Evolutionary conservation across 768 basidiomycete genomes (phyloP), one percentile per base, ranked within the genome.

Genomic region (Pleurotus ostreatus): DNA sequence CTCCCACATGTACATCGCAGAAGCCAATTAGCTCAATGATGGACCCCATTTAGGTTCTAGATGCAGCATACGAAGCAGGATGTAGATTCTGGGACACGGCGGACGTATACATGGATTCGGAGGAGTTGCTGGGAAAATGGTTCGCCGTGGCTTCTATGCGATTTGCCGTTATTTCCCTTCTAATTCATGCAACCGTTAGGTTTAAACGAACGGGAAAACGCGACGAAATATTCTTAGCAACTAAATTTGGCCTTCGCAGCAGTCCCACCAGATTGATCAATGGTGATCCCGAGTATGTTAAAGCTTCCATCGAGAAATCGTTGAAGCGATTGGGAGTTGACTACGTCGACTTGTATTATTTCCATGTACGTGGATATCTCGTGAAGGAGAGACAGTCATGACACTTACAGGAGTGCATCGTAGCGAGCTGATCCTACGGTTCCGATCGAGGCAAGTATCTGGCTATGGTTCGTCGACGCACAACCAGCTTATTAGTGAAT

Each of bases 151-250:
- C 30, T 11, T 34, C 30, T 34, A 11, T 11, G 8, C 9, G 1
- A 11, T 34, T 34, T 11, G 30, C 30, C 2, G 30, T 8, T 8
- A 34, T 34, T 3, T 34, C 30, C 23, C 30, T 34, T 34, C 30
- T 34, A 34, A 34, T 34, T 8, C 3, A 34, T 34, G 11, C 22
- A 43, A 34, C 11, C 57, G 5, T 5, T 52, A 69, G 80, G 81
- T 79, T 84, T 65, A 73, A 76, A 58, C 68, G 70, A 12, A 80
- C 77, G 8, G 81, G 81, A 6, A 80, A 79, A 52, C 70, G 80
- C 23, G 60, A 70, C 16, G 70, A 80, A 34, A 81, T 85, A 25
- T 87, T 86, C 68, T 72, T 88, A 16, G 83, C 84, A 2, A 85
- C 84, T 16, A 87, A 88, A 58, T 69, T 65, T 18, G 66, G 71